A percentile compares a stretch with the other conserved stretches of the same genome.
Evolutionary conservation across 306 rosid species (phyloP).

Genomic region (Senna siamea): DNA sequence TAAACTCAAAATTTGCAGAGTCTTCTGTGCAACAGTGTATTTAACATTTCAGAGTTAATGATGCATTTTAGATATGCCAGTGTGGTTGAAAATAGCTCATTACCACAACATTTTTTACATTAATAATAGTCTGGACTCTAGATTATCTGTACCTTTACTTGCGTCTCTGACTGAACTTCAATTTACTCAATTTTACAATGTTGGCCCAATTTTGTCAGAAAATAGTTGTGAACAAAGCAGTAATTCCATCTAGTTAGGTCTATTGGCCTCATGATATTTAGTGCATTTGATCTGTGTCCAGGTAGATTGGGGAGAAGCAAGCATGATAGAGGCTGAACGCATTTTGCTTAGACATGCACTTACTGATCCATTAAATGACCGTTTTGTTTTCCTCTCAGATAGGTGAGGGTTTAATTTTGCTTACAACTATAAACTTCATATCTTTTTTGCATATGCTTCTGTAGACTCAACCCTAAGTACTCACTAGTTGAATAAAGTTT

Average conservation of each 20-base stretch:
- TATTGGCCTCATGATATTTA: constrained; percentile 41
- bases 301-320: constrained; percentile 99
- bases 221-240: constrained; percentile 8
- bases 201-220: background rate
- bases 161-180: constrained; percentile 23
- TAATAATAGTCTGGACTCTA: background rate
- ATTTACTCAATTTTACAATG: constrained; percentile 4
- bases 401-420: constrained; percentile 77
- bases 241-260: background rate
- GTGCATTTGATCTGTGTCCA: constrained; percentile 52
- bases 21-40: background rate
- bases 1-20: background rate
- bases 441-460: constrained; percentile 26
- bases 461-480: constrained; percentile 14
- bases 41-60: background rate
- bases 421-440: constrained; percentile 2
- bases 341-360: constrained; percentile 86
- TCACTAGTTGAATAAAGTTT: background rate
- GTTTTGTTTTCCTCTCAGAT: constrained; percentile 94
- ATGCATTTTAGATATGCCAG: background rate
- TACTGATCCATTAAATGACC: constrained; percentile 77
- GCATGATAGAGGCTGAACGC: constrained; percentile 95
- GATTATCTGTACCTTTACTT: background rate
- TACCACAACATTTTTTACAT: background rate
- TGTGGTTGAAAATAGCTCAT: constrained; percentile 1